phyloP scores from a whole-genome alignment of 148 eudicot species.

The Pharnaceum exiguum region DNA sequence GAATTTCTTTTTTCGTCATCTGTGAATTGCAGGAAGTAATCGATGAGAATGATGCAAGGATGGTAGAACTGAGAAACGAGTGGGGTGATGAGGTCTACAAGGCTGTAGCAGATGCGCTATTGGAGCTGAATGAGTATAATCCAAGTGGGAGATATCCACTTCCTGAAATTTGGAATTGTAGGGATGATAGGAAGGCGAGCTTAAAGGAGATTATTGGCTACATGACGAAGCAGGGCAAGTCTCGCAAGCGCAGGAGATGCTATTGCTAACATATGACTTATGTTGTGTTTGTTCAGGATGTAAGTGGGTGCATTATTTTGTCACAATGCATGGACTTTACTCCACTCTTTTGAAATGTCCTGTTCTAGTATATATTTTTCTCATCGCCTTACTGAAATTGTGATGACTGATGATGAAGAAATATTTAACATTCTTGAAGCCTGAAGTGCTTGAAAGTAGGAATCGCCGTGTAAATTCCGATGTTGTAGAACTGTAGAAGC shows the following conservation, averaged over 20 bases:
- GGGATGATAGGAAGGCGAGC: constrained; percentile 29
- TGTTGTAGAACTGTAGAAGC: too few species aligned
- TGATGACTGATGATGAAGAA: too few species aligned
- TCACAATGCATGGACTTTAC: too few species aligned
- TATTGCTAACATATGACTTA: too few species aligned
- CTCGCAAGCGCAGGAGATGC: constrained; percentile 10
- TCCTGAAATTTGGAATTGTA: constrained; percentile 34
- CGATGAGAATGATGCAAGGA: constrained; percentile 28
- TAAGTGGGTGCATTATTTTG: too few species aligned
- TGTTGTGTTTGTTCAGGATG: too few species aligned
- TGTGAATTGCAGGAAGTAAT: constrained; percentile 24
- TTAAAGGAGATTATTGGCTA: constrained; percentile 24
- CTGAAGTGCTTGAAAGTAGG: too few species aligned
- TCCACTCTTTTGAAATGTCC: too few species aligned
- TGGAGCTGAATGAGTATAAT: constrained; percentile 38
- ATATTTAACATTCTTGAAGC: too few species aligned
- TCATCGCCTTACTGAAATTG: too few species aligned
- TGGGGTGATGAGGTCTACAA: constrained; percentile 27
- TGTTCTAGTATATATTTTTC: too few species aligned
- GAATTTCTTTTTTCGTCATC: not conserved
- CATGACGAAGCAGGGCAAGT: constrained; percentile 16
- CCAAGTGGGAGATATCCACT: constrained; percentile 36
- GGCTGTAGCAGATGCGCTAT: constrained; percentile 29
- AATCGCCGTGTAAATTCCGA: too few species aligned
- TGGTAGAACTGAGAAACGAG: constrained; percentile 29